These are phyloP conservation scores for Psilocybe cyanescens DNA, from an alignment of 768 basidiomycete species.

Conservation along the genomic window DNA sequence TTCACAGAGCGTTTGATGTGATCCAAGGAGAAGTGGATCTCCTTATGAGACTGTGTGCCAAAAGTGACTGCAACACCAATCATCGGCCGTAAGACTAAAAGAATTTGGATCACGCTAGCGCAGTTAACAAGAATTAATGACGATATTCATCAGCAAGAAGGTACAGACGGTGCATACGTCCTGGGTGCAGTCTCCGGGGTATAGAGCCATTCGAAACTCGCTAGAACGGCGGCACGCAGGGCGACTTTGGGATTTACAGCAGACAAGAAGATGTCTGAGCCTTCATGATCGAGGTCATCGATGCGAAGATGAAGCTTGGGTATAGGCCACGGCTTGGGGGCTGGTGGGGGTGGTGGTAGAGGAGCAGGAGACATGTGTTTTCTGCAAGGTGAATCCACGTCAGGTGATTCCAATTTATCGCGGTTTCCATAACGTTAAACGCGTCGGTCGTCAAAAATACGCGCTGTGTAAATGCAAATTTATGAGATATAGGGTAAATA, in stretches of 20 bases:
- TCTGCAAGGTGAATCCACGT: constrained; percentile 8
- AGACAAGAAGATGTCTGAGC: constrained; percentile 57
- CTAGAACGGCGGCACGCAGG: constrained; percentile 48
- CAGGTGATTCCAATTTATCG: constrained; percentile 24
- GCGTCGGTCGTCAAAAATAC: constrained; percentile 17
- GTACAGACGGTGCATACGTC: constrained; percentile 28
- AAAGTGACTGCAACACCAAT: constrained; percentile 72
- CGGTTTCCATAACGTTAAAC: constrained; percentile 9
- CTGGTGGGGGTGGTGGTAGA: constrained; percentile 31
- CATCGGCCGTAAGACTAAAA: constrained; percentile 67
- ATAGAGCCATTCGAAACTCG: constrained; percentile 51
- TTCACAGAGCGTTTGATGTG: constrained; percentile 52
- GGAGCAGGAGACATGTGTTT: constrained; percentile 28
- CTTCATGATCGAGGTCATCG: constrained; percentile 63
- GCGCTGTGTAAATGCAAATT: not conserved
- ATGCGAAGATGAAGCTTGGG: constrained; percentile 60
- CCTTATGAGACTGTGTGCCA: constrained; percentile 61
- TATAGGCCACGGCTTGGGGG: constrained; percentile 48
- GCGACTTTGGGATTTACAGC: constrained; percentile 46
- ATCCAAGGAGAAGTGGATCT: constrained; percentile 73
- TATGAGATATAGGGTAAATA: not conserved
- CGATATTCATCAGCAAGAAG: not conserved
- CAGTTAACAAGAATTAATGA: constrained; percentile 6
- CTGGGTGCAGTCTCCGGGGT: constrained; percentile 40
- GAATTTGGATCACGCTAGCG: constrained; percentile 54